Evolutionary conservation across 495 filamentous ascomycete species (phyloP).

Genomic region (Chaetomium fimeti): DNA sequence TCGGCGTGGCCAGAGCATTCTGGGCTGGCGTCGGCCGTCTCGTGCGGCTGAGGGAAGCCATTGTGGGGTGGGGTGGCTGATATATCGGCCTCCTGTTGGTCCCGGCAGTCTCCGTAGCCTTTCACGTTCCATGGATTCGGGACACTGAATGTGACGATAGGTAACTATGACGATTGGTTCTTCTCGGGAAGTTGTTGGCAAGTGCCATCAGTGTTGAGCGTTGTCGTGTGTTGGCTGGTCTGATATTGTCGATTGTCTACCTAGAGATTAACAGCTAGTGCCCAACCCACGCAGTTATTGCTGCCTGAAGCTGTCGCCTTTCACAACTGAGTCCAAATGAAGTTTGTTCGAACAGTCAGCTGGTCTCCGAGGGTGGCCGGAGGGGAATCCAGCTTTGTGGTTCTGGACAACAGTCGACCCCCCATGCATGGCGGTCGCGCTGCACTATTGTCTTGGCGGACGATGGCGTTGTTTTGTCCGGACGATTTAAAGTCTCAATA

Average conservation of each 20-base stretch:
- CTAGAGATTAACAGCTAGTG: background rate
- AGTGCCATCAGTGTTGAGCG: no score
- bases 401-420: no score
- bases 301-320: no score
- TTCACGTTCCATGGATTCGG: background rate
- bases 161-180: no score
- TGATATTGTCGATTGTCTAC: no score
- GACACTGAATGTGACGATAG: no score
- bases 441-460: conserved; percentile 8
- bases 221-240: no score
- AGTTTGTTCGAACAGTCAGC: background rate
- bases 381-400: background rate
- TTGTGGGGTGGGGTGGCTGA: background rate
- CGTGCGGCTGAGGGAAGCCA: conserved; percentile 3
- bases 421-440: background rate
- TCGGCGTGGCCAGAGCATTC: background rate
- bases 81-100: background rate
- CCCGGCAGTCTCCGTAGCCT: no score
- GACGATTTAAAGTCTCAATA: no score
- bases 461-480: background rate
- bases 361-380: background rate
- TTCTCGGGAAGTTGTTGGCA: no score
- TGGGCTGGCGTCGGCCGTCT: background rate
- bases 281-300: background rate
- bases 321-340: no score